Evolutionary conservation across 169 alveolate species (phyloP).

Genomic region (Plasmodium chabaudi): DNA sequence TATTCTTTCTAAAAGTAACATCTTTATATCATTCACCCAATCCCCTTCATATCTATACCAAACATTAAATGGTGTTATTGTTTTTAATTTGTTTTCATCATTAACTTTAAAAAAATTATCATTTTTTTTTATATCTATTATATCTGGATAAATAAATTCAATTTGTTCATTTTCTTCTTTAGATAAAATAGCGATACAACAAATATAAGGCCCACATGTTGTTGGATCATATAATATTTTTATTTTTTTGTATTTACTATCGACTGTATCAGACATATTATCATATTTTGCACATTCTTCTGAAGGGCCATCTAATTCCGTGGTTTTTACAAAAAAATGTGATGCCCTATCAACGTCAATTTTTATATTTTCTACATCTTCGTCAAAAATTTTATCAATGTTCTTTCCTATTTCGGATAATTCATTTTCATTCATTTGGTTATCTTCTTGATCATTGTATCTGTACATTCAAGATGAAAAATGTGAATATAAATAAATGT

Average conservation of each 20-base stretch:
- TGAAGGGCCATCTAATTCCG: slow-evolving; percentile 1
- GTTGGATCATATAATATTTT: slow-evolving; percentile 36
- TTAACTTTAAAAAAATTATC: slow-evolving; percentile 14
- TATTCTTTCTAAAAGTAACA: slow-evolving; percentile 51
- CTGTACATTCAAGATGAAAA: slow-evolving; percentile 10
- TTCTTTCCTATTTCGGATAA: slow-evolving; percentile 52
- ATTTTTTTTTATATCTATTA: slow-evolving; percentile 19
- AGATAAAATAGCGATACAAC: slow-evolving; percentile 47
- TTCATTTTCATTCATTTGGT: not conserved
- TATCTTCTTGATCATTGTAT: slow-evolving; percentile 11
- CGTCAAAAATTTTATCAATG: slow-evolving; percentile 53
- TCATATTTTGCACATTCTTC: slow-evolving; percentile 1
- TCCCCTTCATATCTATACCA: slow-evolving; percentile 71
- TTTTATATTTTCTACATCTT: slow-evolving; percentile 71
- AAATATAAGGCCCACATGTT: slow-evolving; percentile 43
- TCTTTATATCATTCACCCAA: slow-evolving; percentile 62
- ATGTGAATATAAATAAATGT: not conserved
- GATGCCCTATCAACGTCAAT: slow-evolving; percentile 57
- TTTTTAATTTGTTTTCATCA: slow-evolving; percentile 16
- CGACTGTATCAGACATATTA: not conserved
- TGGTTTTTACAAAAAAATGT: slow-evolving; percentile 43
- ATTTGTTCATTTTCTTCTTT: slow-evolving; percentile 46
- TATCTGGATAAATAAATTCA: slow-evolving; percentile 62
- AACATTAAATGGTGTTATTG: slow-evolving; percentile 59
- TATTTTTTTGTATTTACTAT: slow-evolving; percentile 7